phyloP scores from a whole-genome alignment of 2,329 filamentous ascomycete species.

The Fusarium lateritium region DNA sequence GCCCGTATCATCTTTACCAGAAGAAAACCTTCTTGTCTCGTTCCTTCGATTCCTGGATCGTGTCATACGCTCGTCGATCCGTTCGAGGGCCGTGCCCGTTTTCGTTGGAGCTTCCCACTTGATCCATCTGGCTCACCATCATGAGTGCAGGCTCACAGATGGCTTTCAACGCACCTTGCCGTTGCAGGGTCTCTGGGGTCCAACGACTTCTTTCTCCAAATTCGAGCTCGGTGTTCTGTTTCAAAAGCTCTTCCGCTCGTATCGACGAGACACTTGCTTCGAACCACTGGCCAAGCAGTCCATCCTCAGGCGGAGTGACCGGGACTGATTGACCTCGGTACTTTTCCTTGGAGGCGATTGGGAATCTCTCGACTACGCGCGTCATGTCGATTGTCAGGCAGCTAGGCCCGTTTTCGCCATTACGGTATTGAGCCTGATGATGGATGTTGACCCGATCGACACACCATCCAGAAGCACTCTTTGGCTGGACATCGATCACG shows the following conservation, averaged over 20 bases:
- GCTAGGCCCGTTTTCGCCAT: constrained; percentile 17
- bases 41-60: constrained; percentile 13
- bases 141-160: constrained; percentile 50
- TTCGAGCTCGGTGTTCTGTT: constrained; percentile 47
- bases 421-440: constrained; percentile 45
- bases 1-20: constrained; percentile 35
- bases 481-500: constrained; percentile 30
- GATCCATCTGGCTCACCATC: constrained; percentile 53
- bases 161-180: constrained; percentile 43
- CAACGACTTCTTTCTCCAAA: constrained; percentile 49
- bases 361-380: constrained; percentile 29
- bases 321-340: constrained; percentile 31
- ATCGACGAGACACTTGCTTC: constrained; percentile 50
- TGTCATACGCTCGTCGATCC: constrained; percentile 17
- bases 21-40: constrained; percentile 20
- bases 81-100: constrained; percentile 40
- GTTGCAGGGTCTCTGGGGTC: constrained; percentile 43
- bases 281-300: constrained; percentile 46
- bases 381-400: constrained; percentile 47
- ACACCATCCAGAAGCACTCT: constrained; percentile 9
- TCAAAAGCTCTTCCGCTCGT: constrained; percentile 33
- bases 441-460: constrained; percentile 41
- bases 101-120: constrained; percentile 49
- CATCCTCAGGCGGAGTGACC: constrained; percentile 11
- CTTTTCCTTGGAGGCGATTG: neutral